Evolutionary conservation across 768 basidiomycete species (phyloP), one percentile per base, ranked within the genome.

Genomic region (Cytidiella melzeri): DNA sequence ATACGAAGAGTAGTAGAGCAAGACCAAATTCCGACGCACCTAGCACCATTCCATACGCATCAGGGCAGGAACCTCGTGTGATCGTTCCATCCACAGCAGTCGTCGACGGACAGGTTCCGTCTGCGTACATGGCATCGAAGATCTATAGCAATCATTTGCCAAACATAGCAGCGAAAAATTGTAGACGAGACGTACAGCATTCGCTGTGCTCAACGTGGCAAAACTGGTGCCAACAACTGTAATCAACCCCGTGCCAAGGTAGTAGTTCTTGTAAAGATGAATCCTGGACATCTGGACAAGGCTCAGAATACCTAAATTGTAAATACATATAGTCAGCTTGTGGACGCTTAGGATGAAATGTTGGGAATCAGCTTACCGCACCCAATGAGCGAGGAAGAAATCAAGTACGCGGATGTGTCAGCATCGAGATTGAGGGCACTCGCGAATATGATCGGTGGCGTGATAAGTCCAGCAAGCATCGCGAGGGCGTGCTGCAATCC

Each of bases 141-240:
- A 89, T 81, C 83, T 84, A 40, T 12, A 34, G 20, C 24, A 5
- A n/a, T 18, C 23, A 19, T 15, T 12, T 52, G 39, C 30, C 21
- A 26, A 24, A 41, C 11, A 30, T 23, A 27, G 2, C 26, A 4
- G 11, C 38, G 9, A 4, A 25, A 26, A 48, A 19, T 23, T 21
- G 9, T 13, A 54, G 20, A 18, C 21, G 19, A 1, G 1, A 66
- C 80, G 2, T 40, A 84, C 84, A 3, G 84, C 73, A 57, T 76
- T 75, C 1, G 83, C 87, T 1, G 85, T 86, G 41, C 81, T 83
- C 11, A 92, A 71, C 0, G 87, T 88, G 4, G 87, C 76, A 57
- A 91, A 90, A 57, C 83, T 85, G 1, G 84, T 87, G 15, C 89
- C 90, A 4, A 91, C 87, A 15, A 92, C 87, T 5, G 81, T 82